phyloP scores from a whole-genome alignment of 2,329 filamentous ascomycete genomes.

The Paramyrothecium sp. region DNA sequence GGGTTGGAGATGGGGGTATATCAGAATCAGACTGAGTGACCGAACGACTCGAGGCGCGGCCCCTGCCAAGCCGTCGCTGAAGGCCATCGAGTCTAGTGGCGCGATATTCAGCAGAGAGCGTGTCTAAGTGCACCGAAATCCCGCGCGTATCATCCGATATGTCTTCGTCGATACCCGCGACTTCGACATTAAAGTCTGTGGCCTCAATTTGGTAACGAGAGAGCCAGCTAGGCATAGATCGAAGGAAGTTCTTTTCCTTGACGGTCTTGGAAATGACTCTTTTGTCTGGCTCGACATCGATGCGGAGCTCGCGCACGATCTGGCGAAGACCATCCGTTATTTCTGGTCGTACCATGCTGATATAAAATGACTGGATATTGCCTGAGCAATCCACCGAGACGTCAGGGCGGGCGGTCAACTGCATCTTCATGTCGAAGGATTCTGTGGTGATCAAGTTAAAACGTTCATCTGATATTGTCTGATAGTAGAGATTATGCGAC shows the following conservation, averaged over 20 bases:
- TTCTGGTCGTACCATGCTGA: constrained; percentile 88
- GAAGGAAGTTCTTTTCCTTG: constrained; percentile 66
- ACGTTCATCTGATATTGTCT: constrained; percentile 76
- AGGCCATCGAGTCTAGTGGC: constrained; percentile 71
- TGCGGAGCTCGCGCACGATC: constrained; percentile 80
- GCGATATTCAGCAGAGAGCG: constrained; percentile 85
- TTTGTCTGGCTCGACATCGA: constrained; percentile 64
- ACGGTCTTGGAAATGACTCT: constrained; percentile 45
- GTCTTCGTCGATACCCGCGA: constrained; percentile 82
- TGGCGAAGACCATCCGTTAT: constrained; percentile 91
- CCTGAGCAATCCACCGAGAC: constrained; percentile 79
- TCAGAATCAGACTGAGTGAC: constrained; percentile 69
- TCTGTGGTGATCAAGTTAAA: constrained; percentile 89
- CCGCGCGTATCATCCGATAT: constrained; percentile 83
- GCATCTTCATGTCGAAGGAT: constrained; percentile 80
- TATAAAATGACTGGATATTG: constrained; percentile 79
- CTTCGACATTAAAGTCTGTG: constrained; percentile 84
- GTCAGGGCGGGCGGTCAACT: constrained; percentile 82
- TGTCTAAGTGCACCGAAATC: constrained; percentile 81
- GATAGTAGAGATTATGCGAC: constrained; percentile 90
- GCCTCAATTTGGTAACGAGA: constrained; percentile 81
- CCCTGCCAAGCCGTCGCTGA: constrained; percentile 57
- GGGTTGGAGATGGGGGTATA: constrained; percentile 32
- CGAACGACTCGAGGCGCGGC: constrained; percentile 73
- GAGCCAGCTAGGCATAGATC: constrained; percentile 81